These are phyloP conservation scores for Verticillium alfalfae DNA, from an alignment of 2,329 filamentous ascomycete genomes.

Conservation along the genomic window DNA sequence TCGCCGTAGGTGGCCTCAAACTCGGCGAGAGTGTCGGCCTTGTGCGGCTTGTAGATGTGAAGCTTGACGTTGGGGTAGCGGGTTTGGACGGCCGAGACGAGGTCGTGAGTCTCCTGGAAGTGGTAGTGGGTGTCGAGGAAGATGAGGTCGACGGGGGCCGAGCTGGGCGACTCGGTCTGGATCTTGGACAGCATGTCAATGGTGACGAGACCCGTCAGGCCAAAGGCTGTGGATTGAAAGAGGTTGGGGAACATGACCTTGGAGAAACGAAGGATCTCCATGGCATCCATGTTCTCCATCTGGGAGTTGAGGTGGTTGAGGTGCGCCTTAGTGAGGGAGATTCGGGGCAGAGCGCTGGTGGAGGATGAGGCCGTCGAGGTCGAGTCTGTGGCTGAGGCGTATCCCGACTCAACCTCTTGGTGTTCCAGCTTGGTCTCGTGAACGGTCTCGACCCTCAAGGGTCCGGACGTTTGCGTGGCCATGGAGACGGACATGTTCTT, in stretches of 20 bases:
- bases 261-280: conserved; percentile 91
- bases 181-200: conserved; percentile 82
- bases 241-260: conserved; percentile 85
- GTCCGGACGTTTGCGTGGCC: neutral
- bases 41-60: conserved; percentile 85
- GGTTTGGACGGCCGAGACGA: conserved; percentile 68
- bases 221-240: conserved; percentile 81
- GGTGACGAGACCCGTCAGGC: conserved; percentile 73
- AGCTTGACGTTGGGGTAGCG: conserved; percentile 75
- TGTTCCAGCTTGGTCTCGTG: conserved; percentile 34
- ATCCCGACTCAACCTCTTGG: conserved; percentile 70
- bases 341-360: conserved; percentile 64
- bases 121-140: conserved; percentile 84
- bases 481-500: conserved; percentile 3
- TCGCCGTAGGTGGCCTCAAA: conserved; percentile 80
- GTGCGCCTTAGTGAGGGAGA: conserved; percentile 83
- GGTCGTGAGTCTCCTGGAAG: conserved; percentile 69
- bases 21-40: conserved; percentile 64
- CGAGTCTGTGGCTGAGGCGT: conserved; percentile 48
- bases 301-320: conserved; percentile 87
- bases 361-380: conserved; percentile 40
- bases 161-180: conserved; percentile 55
- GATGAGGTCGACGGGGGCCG: conserved; percentile 59
- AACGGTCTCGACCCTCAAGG: conserved; percentile 26
- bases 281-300: conserved; percentile 78